Evolutionary conservation across 257 asterid species (phyloP), one percentile per base, ranked within the genome.

Genomic region (Solanum chilense): DNA sequence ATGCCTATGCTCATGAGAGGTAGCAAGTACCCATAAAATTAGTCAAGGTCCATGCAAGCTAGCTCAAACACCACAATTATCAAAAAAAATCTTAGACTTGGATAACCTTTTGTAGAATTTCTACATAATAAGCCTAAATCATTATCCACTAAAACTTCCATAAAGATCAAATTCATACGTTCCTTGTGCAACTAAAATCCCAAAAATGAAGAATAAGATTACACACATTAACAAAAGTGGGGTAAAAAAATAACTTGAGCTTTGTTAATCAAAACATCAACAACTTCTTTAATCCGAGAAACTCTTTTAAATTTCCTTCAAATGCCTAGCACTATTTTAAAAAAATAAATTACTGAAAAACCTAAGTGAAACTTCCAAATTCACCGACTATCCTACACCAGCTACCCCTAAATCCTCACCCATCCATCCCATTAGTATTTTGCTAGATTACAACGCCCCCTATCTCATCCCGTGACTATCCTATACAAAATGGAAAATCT

Each of bases 261-360:
- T n/a, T 92, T 88, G 73, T 94, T 91, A 94, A 94, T 93, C 84
- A 95, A 86, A 58, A 94, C 96, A 87, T 95, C 98, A 68, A 95
- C 94, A 35, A 86, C 98, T 80, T 95, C 96, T 86, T 88, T 91
- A 87, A 95, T 94, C 27, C 98, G 98, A 5, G 96, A 93, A 86
- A 94, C 97, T 60, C 97, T 93, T 82, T 93, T 95, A 68, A 94
- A 33, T 90, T 88, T 97, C 98, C 89, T 94, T 95, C 85, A 37
- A 37, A 37, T 6, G 41, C 41, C 41, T 37, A 37, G 7, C 41
- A 37, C 41, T 37, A 37, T 37, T 37, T 37, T 37, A 6, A 5
- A 5, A 5, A 37, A 6, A 6, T 6, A 37, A 37, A 37, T 37
- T 37, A 37, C 41, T 37, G 7, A 37, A 37, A 6, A 37, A 37